phyloP scores from a whole-genome alignment of 345 rosid species.

The Sapria himalayana region DNA sequence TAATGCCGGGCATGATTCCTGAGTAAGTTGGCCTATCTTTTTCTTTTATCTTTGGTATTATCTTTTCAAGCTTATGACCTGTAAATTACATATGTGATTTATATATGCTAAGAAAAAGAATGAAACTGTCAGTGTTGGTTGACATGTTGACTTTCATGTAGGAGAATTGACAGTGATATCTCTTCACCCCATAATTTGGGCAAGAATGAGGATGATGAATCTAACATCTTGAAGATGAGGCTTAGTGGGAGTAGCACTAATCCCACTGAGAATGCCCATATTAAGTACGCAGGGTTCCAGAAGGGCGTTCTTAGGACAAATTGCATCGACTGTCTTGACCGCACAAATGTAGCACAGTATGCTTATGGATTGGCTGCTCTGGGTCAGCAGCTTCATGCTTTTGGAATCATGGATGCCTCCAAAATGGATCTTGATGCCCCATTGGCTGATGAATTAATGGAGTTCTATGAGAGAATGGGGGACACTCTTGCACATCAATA shows the following conservation, averaged over 20 bases:
- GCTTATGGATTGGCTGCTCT: slow-evolving; percentile 93
- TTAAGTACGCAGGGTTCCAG: slow-evolving; percentile 43
- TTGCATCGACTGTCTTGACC: slow-evolving; percentile 96
- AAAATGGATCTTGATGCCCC: slow-evolving; percentile 64
- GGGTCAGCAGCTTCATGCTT: slow-evolving; percentile 70
- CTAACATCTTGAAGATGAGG: slow-evolving; percentile 22
- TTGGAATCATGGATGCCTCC: slow-evolving; percentile 41
- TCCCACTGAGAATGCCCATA: slow-evolving; percentile 29
- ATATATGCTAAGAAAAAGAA: no score
- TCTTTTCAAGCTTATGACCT: no score
- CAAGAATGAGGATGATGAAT: slow-evolving; percentile 24
- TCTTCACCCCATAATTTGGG: slow-evolving; percentile 16
- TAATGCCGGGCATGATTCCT: slow-evolving; percentile 36
- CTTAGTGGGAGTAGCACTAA: slow-evolving; percentile 16
- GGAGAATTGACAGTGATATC: slow-evolving; percentile 25
- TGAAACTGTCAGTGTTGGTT: no score
- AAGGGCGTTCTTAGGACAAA: slow-evolving; percentile 88
- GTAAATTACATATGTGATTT: no score
- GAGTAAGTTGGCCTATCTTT: slow-evolving; percentile 44
- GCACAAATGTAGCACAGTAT: slow-evolving; percentile 97
- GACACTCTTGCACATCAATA: slow-evolving; percentile 79
- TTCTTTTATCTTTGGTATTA: no score
- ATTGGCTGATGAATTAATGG: slow-evolving; percentile 73
- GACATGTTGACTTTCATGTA: slow-evolving; percentile 16
- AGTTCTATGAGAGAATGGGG: slow-evolving; percentile 70